These are phyloP conservation scores for Trichoderma cornu-damae DNA, from an alignment of 2,329 filamentous ascomycete species.

Conservation along the genomic window DNA sequence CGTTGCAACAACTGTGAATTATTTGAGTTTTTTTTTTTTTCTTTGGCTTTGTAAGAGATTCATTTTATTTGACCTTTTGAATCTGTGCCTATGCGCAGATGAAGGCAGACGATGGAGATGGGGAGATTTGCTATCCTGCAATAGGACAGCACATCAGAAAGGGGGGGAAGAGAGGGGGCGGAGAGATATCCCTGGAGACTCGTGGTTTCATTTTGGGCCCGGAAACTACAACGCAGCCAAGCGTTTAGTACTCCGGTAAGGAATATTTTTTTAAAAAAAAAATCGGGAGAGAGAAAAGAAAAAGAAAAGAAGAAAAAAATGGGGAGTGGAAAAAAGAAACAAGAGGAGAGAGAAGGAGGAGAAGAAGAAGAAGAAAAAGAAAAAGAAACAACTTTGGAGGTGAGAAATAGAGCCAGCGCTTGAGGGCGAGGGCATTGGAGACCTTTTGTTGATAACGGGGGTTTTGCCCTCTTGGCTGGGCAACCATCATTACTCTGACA, in stretches of 20 bases:
- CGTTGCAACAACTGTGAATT: conserved; percentile 17
- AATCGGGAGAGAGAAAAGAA: background rate
- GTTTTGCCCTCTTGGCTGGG: background rate
- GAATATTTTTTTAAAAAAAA: background rate
- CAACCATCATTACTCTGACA: conserved; percentile 4
- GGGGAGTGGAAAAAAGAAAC: background rate
- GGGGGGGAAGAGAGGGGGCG: background rate
- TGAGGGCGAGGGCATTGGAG: conserved; percentile 6
- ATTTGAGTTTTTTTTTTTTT: conserved; percentile 16
- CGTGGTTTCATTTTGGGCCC: conserved; percentile 9
- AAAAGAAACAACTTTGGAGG: background rate
- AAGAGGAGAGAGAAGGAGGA: background rate
- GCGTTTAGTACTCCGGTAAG: conserved; percentile 1
- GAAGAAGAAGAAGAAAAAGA: background rate
- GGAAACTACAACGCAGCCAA: conserved; percentile 8
- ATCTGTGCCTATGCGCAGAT: conserved; percentile 16
- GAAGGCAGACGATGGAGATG: conserved; percentile 11
- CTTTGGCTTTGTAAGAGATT: conserved; percentile 15
- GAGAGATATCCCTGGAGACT: conserved; percentile 2
- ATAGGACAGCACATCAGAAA: conserved; percentile 3
- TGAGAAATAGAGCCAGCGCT: conserved; percentile 5
- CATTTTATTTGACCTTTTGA: conserved; percentile 9
- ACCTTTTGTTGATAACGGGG: background rate
- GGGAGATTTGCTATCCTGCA: conserved; percentile 14
- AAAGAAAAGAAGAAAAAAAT: background rate